Evolutionary conservation across 805 yeast genomes (phyloP).

Genomic region (Grigorovia jiainica): DNA sequence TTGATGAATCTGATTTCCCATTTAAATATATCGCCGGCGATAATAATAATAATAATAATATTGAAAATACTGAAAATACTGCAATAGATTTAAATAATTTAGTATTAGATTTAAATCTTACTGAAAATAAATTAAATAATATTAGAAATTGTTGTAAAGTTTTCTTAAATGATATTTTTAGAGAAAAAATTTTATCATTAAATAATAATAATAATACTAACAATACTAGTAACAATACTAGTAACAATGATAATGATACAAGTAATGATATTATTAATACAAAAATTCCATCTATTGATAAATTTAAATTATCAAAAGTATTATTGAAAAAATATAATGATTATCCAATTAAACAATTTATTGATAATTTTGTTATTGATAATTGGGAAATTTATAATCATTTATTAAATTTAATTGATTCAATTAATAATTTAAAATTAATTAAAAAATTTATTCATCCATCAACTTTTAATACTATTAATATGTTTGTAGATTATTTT

Average conservation of each 20-base stretch:
- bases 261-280: no score
- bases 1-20: background rate
- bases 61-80: no score
- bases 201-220: background rate
- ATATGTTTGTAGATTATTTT: slow-evolving; percentile 11
- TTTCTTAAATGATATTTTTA: slow-evolving; percentile 14
- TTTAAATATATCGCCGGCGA: slow-evolving; percentile 13
- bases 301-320: slow-evolving; percentile 9
- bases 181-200: slow-evolving; percentile 3
- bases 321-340: slow-evolving; percentile 17
- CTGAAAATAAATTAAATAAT: slow-evolving; percentile 9
- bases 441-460: slow-evolving; percentile 5
- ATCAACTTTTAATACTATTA: slow-evolving; percentile 7
- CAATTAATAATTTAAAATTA: background rate
- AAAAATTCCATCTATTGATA: no score
- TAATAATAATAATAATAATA: slow-evolving; percentile 1
- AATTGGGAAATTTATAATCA: slow-evolving; percentile 14
- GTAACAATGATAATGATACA: no score
- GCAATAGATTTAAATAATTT: no score
- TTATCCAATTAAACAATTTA: slow-evolving; percentile 8
- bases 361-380: slow-evolving; percentile 8
- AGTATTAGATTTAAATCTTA: slow-evolving; percentile 1
- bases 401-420: slow-evolving; percentile 12
- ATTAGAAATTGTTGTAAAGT: slow-evolving; percentile 17
- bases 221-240: background rate